These are phyloP conservation scores for Eucalyptus erythrocorys DNA, from an alignment of 345 rosid species.

Conservation along the genomic window DNA sequence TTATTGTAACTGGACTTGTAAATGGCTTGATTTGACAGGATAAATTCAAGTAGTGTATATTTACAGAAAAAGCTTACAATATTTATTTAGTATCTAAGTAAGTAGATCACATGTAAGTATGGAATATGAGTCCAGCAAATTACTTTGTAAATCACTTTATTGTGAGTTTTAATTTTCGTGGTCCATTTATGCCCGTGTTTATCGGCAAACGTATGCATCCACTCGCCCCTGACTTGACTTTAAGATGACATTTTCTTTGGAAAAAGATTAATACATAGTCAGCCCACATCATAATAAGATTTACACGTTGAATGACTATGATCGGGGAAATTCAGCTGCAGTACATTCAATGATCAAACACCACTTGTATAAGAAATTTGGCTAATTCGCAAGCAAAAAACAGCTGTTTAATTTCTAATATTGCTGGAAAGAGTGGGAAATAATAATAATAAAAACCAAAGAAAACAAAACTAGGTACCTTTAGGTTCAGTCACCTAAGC, in stretches of 20 bases:
- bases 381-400: too few species aligned
- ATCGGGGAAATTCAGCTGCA: too few species aligned
- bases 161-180: neutral
- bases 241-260: neutral
- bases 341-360: too few species aligned
- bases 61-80: neutral
- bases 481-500: neutral
- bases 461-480: neutral
- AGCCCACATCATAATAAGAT: neutral
- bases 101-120: neutral
- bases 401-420: too few species aligned
- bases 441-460: too few species aligned
- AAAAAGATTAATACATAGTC: too few species aligned
- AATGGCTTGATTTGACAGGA: accelerated
- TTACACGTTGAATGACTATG: neutral
- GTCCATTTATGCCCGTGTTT: neutral
- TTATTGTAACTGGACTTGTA: neutral
- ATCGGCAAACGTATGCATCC: too few species aligned
- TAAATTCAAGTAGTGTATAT: neutral
- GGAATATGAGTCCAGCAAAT: neutral
- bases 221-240: too few species aligned
- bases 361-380: too few species aligned
- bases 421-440: neutral
- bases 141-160: neutral
- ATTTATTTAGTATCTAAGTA: neutral